Evolutionary conservation across 306 rosid species (phyloP), one percentile per base, ranked within the genome.

Genomic region (Delonix regia): DNA sequence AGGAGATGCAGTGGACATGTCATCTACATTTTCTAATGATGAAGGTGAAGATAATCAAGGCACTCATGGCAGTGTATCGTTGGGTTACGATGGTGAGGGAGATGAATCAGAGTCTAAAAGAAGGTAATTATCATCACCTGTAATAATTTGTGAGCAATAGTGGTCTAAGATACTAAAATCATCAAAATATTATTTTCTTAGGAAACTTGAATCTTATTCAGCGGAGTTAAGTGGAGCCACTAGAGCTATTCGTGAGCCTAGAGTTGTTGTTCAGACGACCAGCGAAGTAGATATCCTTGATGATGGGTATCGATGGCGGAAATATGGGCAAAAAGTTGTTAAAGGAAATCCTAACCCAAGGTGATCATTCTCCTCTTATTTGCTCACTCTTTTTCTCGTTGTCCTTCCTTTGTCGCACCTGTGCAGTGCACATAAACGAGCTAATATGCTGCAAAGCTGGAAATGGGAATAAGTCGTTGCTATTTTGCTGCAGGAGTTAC

Each of bases 341-440:
- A 94, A 94, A 84, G 97, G 98, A 82, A 94, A 94, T 83, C 97
- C 98, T 44, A 94, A 94, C 70, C 98, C 98, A 72, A 94, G 98
- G 98, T 69, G 11, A 47, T 63, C 64, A 25, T 70, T 83, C 69
- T 57, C 49, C 49, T 11, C 49, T 71, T 75, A 14, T 61, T 55
- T 67, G 69, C 16, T 48, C 4, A 7, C 10, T 75, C 39, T 21
- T 62, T 55, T 34, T 65, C 19, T 52, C 44, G 14, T 39, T 48
- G 16, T 45, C 36, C 45, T 65, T 16, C 30, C 65, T 18, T 12
- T 65, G 53, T 39, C 30, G 16, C 47, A 6, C n/a, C 7, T 45
- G 16, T 18, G 13, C 16, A 12, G 49, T 30, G 49, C 48, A 27
- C 53, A 19, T 62, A 5, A 49, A 73, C 25, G 51, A 38, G 41